Base-by-base conservation (phyloP, 345 rosid genomes). In the Linum usitatissimum region DNA sequence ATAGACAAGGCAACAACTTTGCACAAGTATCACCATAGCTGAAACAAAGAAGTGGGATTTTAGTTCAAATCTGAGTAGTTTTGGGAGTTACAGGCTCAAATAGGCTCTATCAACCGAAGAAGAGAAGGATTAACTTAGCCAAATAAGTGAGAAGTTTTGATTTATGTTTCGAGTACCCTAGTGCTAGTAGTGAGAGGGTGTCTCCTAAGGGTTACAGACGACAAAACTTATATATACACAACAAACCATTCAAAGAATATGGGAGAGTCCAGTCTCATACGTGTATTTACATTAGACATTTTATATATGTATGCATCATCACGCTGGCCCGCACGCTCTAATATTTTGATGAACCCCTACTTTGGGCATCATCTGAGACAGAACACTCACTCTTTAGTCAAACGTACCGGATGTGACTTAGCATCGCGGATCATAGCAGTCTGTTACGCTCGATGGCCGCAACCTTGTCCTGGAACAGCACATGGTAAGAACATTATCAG, bases 391-490 rank as follows among this genome's bases (percentile, higher is more conserved):
- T 14, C 30, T 19, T 14, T 18, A 13, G 9, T 10, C 2, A 10
- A 55, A 55, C 21, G 12, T 1, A 18, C 8, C 10, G 30, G 28
- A 23, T 23, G 28, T 23, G 28, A 23, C 28, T 23, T 23, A 7
- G 38, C 6, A 34, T 34, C 38, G 8, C 38, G 28, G 40, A 61
- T 82, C 73, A 82, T 74, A 80, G 73, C 74, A 73, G 56, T 72
- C 88, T 82, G 83, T 77, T 79, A 71, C 67, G 95, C 51, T 81
- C 90, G 40, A 80, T 73, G 70, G 74, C 68, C 39, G 80, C 72
- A 57, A 67, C 75, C 71, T 71, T 80, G 71, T 84, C 91, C 89
- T 79, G 85, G 62, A 66, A 62, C 63, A 49, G 58, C 18, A 70
- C 10, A 31, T 6, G 63, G 31, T 30, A n/a, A 53, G 1, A 20